Evolutionary conservation across 306 rosid species (phyloP), one percentile per base, ranked within the genome.

Genomic region (Cicer arietinum): DNA sequence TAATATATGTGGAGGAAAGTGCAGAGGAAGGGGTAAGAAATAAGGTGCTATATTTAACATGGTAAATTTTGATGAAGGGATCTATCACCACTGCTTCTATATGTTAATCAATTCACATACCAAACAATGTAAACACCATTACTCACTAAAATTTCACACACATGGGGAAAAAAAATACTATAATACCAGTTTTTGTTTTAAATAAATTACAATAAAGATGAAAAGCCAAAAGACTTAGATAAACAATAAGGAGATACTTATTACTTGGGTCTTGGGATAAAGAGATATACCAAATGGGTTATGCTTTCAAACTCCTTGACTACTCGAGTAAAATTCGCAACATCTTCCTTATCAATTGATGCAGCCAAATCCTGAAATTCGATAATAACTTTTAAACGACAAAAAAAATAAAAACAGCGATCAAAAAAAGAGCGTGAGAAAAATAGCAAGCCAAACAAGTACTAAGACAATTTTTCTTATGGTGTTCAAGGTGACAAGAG

Each of bases 311-410:
- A 86, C 67, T 83, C 89, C 80, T 74, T 67, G 73, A 86, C 82
- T 59, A 48, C 80, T 70, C 18, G 59, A 78, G 82, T 83, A 76
- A 86, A 83, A 13, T 67, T 75, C 40, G 18, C 71, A 71, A 78
- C 85, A 78, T 86, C 89, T 78, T 75, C 87, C 64, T 78, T 82
- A 18, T 80, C 87, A 75, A 86, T 71, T 83, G 89, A 66, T 54
- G 84, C 65, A 66, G 70, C 82, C 82, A 86, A 76, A 79, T 84
- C 86, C 90, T 81, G 83, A 81, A 74, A 65, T 44, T 25, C 10
- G 42, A 71, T 10, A 52, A 79, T 11, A 72, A 10, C 44, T 57
- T 62, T n/a, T 40, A 71, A 79, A 35, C 11, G 54, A 74, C n/a
- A 77, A 52, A 76, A 78, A 30, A 60, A 22, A 1, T 20, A 20